Conservation (phyloP, 164 flowering plant species). For the Cinnamomum chago region DNA sequence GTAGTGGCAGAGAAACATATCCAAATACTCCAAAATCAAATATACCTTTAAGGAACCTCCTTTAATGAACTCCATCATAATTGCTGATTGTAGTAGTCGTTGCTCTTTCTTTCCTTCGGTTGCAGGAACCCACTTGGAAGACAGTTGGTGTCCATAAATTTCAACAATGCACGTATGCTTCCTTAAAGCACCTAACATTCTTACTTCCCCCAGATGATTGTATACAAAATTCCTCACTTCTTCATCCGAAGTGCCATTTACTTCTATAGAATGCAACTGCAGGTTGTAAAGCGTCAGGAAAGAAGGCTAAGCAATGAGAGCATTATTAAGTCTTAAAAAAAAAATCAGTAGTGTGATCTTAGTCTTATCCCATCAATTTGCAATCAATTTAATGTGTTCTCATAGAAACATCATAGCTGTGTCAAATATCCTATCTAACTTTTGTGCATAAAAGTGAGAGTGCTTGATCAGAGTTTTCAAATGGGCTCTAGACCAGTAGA, state of each 20-base stretch:
- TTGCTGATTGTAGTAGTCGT: slow-evolving; percentile 54
- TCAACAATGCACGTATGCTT: slow-evolving; percentile 77
- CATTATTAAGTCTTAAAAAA: too few species aligned
- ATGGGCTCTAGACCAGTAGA: too few species aligned
- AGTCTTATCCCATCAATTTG: too few species aligned
- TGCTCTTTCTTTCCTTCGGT: slow-evolving; percentile 41
- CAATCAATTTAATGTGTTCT: too few species aligned
- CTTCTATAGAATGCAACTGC: slow-evolving; percentile 73
- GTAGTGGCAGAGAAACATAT: background rate
- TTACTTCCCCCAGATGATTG: slow-evolving; percentile 78
- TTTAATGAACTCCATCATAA: slow-evolving; percentile 71
- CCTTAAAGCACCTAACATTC: slow-evolving; percentile 63
- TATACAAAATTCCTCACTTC: slow-evolving; percentile 64
- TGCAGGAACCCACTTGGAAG: slow-evolving; percentile 58
- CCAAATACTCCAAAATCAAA: slow-evolving; percentile 5
- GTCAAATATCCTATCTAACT: too few species aligned
- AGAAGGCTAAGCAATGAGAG: background rate
- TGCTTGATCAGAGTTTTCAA: too few species aligned
- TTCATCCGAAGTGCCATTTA: slow-evolving; percentile 34
- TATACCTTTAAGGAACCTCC: slow-evolving; percentile 86
- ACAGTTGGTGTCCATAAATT: slow-evolving; percentile 82
- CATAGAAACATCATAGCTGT: too few species aligned
- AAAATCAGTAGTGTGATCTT: too few species aligned
- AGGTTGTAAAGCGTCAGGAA: slow-evolving; percentile 8
- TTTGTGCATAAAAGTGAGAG: too few species aligned